Percentiles rank a stretch among this genome's conserved stretches.
These are phyloP conservation scores for Hortaea werneckii DNA, from an alignment of 2,329 filamentous ascomycete genomes.

Conservation along the genomic window DNA sequence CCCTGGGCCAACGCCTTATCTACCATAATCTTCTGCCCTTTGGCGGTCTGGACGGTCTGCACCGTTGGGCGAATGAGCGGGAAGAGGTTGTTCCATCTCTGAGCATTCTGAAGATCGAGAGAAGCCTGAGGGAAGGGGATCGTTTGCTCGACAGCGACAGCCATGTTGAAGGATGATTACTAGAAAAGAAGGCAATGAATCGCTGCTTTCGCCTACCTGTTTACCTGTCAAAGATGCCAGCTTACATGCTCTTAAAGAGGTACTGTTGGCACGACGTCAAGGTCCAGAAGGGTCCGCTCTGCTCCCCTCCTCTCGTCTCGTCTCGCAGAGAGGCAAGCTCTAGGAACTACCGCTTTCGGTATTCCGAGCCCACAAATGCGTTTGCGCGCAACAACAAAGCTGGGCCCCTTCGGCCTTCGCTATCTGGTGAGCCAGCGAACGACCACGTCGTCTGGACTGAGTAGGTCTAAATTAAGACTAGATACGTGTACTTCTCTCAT, in stretches of 20 bases:
- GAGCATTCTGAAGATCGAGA: slow-evolving; percentile 21
- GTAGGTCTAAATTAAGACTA: too few relatives aligned
- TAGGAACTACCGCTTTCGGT: neutral
- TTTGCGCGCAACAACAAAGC: too few relatives aligned
- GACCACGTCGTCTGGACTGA: too few relatives aligned
- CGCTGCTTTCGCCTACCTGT: neutral
- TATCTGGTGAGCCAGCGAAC: too few relatives aligned
- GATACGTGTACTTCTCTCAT: too few relatives aligned
- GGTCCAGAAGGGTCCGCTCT: too few relatives aligned
- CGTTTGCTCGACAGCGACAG: slow-evolving; percentile 28
- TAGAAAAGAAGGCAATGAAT: neutral
- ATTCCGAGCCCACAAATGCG: neutral
- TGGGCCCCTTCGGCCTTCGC: too few relatives aligned
- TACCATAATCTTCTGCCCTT: slow-evolving; percentile 23
- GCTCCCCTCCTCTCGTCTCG: too few relatives aligned
- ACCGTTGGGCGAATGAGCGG: slow-evolving; percentile 25
- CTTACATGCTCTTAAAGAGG: neutral
- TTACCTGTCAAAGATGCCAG: neutral
- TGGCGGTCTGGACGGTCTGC: slow-evolving; percentile 14
- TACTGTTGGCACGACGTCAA: neutral
- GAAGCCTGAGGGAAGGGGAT: slow-evolving; percentile 20
- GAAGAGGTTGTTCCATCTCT: slow-evolving; percentile 24
- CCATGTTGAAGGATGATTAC: slow-evolving; percentile 13
- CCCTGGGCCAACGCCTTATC: slow-evolving; percentile 17
- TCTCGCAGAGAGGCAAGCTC: neutral